A percentile compares a stretch with the other conserved stretches of the same genome.
These are phyloP conservation scores for Calvatia gigantea DNA, from an alignment of 768 basidiomycete species.

Conservation along the genomic window DNA sequence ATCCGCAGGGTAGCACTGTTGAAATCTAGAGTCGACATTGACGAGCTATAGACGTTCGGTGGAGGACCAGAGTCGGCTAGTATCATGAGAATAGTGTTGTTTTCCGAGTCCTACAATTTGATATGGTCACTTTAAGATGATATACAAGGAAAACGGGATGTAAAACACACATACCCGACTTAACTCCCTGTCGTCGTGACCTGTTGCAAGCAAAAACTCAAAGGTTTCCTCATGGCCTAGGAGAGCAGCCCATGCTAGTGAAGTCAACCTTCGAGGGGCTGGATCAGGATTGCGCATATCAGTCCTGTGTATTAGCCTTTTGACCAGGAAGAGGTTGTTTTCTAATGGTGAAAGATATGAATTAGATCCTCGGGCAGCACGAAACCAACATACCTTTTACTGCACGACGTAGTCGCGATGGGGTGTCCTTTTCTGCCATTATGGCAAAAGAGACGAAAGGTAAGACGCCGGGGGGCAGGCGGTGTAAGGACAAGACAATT, in stretches of 20 bases:
- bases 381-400: slow-evolving; percentile 57
- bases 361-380: slow-evolving; percentile 9
- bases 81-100: slow-evolving; percentile 90
- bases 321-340: slow-evolving; percentile 92
- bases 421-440: slow-evolving; percentile 84
- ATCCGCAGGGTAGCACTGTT: slow-evolving; percentile 77
- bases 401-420: slow-evolving; percentile 70
- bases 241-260: slow-evolving; percentile 88
- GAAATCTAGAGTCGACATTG: slow-evolving; percentile 53
- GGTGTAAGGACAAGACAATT: slow-evolving; percentile 9
- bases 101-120: slow-evolving; percentile 73
- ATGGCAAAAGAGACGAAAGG: slow-evolving; percentile 21
- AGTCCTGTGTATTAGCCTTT: slow-evolving; percentile 77
- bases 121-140: slow-evolving; percentile 8
- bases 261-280: slow-evolving; percentile 72
- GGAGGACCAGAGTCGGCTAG: slow-evolving; percentile 78
- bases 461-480: background rate
- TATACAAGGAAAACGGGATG: background rate
- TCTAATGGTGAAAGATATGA: slow-evolving; percentile 45
- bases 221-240: slow-evolving; percentile 91
- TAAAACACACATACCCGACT: slow-evolving; percentile 62
- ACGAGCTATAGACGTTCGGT: slow-evolving; percentile 42
- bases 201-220: slow-evolving; percentile 79
- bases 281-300: slow-evolving; percentile 93
- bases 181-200: slow-evolving; percentile 92